Conservation (phyloP, 1,284 basidiomycete genomes). For the Mrakiaceae sp. region DNA sequence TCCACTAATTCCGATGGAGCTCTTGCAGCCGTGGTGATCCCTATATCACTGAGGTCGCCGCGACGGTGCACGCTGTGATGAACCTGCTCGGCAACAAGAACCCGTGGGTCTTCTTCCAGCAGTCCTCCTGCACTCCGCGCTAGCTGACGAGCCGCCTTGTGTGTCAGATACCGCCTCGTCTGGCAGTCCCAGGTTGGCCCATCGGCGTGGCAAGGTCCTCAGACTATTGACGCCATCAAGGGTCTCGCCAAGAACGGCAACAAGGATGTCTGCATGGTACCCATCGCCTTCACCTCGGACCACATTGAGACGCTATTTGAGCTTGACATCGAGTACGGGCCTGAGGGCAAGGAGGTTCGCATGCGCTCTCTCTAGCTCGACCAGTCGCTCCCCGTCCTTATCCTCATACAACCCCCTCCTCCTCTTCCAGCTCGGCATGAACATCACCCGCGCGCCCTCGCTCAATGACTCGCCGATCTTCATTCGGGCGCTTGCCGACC, state of each 20-base stretch:
- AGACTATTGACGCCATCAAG: conserved; percentile 84
- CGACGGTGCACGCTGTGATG: conserved; percentile 86
- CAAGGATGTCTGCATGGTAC: conserved; percentile 80
- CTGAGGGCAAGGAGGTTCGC: conserved; percentile 78
- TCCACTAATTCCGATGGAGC: not conserved
- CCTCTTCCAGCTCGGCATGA: conserved; percentile 64
- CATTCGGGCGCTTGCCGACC: conserved; percentile 89
- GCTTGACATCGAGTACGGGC: conserved; percentile 84
- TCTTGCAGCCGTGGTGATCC: conserved; percentile 84
- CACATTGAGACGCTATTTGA: conserved; percentile 99
- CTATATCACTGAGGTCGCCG: conserved; percentile 90
- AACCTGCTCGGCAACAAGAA: conserved; percentile 58
- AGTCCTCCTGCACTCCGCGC: not conserved
- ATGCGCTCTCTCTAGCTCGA: not conserved
- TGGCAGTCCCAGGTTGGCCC: conserved; percentile 99
- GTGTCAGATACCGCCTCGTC: conserved; percentile 64
- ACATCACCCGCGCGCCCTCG: conserved; percentile 84
- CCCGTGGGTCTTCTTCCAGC: conserved; percentile 37
- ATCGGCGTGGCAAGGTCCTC: conserved; percentile 95
- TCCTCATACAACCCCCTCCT: conserved; percentile 16
- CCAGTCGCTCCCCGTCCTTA: not conserved
- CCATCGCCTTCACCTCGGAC: conserved; percentile 97
- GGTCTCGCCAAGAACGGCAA: conserved; percentile 79
- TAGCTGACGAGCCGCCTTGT: not conserved
- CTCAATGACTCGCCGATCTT: conserved; percentile 97